phyloP scores from a whole-genome alignment of 2,329 filamentous ascomycete genomes.

The Talaromyces sp. region DNA sequence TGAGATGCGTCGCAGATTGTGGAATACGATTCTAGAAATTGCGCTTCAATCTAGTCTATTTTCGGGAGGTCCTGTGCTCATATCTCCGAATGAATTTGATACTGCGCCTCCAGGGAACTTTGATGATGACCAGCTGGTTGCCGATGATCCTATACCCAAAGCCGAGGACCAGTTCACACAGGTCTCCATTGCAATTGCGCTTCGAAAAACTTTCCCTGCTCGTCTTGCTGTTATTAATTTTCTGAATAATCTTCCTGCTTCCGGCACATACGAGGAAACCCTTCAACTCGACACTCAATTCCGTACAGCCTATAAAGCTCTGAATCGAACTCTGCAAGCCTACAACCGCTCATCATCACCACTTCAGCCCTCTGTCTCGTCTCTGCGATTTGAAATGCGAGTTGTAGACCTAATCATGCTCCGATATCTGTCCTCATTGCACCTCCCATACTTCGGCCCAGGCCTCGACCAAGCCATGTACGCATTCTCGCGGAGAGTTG shows the following conservation, averaged over 20 bases:
- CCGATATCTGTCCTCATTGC: slow-evolving; percentile 28
- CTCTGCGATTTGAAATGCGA: slow-evolving; percentile 19
- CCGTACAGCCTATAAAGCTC: slow-evolving; percentile 41
- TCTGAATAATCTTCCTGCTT: slow-evolving; percentile 26
- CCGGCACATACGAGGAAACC: slow-evolving; percentile 16
- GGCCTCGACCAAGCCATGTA: slow-evolving; percentile 20
- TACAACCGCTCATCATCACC: slow-evolving; percentile 4
- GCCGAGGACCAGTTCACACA: slow-evolving; percentile 32
- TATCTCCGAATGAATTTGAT: slow-evolving; percentile 32
- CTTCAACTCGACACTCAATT: slow-evolving; percentile 41
- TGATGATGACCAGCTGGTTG: slow-evolving; percentile 30
- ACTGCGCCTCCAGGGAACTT: slow-evolving; percentile 26
- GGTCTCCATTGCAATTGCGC: slow-evolving; percentile 33
- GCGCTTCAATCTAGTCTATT: slow-evolving; percentile 31
- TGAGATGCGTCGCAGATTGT: slow-evolving; percentile 32
- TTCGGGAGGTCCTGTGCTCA: slow-evolving; percentile 28
- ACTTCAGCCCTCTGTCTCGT: background rate
- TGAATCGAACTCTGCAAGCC: slow-evolving; percentile 31
- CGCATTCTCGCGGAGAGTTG: slow-evolving; percentile 50
- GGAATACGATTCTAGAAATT: slow-evolving; percentile 37
- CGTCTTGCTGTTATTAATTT: slow-evolving; percentile 35
- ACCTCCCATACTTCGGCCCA: slow-evolving; percentile 24
- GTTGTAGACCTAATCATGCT: slow-evolving; percentile 29
- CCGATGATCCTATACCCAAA: slow-evolving; percentile 26
- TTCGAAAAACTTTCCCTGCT: slow-evolving; percentile 35